These are phyloP conservation scores for Poa pratensis DNA, from an alignment of 176 grass and related monocot genomes.

Conservation along the genomic window DNA sequence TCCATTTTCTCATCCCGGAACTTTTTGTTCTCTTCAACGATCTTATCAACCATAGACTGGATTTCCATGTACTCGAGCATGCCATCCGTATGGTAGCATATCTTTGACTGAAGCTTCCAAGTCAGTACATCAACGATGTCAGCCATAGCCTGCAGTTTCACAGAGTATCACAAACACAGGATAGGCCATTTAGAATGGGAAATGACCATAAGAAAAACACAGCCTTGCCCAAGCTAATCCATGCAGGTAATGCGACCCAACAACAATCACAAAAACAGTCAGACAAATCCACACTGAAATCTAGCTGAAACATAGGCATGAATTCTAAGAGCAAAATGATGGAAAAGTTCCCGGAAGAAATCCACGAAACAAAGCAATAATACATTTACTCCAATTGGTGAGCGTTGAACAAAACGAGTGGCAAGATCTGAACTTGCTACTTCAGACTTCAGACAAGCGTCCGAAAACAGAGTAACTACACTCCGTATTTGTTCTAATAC, in stretches of 20 bases:
- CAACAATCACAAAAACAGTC: not conserved
- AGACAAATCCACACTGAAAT: not conserved
- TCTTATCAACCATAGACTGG: not conserved
- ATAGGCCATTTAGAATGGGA: not conserved
- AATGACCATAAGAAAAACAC: not conserved
- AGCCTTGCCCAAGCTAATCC: not conserved
- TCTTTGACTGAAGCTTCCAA: slow-evolving; percentile 33
- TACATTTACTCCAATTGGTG: too few species aligned
- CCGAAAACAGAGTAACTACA: too few species aligned
- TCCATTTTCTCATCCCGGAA: slow-evolving; percentile 18
- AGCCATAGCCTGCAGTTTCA: not conserved
- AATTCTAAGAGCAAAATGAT: not conserved
- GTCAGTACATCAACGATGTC: not conserved
- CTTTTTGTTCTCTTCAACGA: slow-evolving; percentile 19
- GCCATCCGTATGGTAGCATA: slow-evolving; percentile 5
- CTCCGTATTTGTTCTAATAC: too few species aligned
- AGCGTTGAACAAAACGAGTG: too few species aligned
- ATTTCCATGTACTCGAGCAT: slow-evolving; percentile 23
- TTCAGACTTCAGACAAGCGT: too few species aligned
- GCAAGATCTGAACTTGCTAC: too few species aligned
- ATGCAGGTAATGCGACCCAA: not conserved
- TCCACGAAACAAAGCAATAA: too few species aligned
- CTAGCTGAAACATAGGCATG: not conserved
- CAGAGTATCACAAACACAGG: not conserved
- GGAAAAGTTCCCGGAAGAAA: not conserved